phyloP scores from a whole-genome alignment of 345 rosid genomes.

The Linum trigynum region DNA sequence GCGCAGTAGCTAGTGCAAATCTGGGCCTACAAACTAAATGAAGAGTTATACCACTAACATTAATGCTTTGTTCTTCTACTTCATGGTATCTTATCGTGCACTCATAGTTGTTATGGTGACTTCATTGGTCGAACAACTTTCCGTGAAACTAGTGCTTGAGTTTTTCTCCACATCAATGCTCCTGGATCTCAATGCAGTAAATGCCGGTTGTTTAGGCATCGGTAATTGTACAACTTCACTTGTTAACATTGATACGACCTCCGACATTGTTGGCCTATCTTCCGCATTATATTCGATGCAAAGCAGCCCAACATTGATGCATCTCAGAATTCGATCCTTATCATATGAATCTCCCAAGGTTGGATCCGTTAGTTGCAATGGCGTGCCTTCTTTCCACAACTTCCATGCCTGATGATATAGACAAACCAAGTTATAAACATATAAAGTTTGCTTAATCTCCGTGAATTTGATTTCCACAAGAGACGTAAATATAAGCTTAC shows the following conservation, averaged over 20 bases:
- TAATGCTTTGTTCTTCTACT: no score
- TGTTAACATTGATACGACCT: slow-evolving; percentile 12
- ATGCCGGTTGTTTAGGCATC: slow-evolving; percentile 8
- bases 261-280: slow-evolving; percentile 13
- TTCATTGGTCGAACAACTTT: neutral
- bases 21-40: no score
- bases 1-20: no score
- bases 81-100: neutral
- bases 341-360: neutral
- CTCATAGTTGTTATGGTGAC: neutral
- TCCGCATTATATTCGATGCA: slow-evolving; percentile 5
- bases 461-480: neutral
- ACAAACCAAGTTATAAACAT: neutral
- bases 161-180: neutral
- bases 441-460: neutral
- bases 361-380: neutral
- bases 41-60: no score
- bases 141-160: neutral
- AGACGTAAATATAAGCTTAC: neutral
- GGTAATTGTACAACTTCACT: slow-evolving; percentile 6
- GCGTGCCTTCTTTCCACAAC: neutral
- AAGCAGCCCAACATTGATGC: slow-evolving; percentile 12
- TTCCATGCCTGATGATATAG: neutral
- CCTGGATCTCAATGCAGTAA: neutral
- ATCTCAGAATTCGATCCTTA: slow-evolving; percentile 6